These are phyloP conservation scores for Nicotiana undulata DNA, from an alignment of 257 asterid species.

Conservation along the genomic window DNA sequence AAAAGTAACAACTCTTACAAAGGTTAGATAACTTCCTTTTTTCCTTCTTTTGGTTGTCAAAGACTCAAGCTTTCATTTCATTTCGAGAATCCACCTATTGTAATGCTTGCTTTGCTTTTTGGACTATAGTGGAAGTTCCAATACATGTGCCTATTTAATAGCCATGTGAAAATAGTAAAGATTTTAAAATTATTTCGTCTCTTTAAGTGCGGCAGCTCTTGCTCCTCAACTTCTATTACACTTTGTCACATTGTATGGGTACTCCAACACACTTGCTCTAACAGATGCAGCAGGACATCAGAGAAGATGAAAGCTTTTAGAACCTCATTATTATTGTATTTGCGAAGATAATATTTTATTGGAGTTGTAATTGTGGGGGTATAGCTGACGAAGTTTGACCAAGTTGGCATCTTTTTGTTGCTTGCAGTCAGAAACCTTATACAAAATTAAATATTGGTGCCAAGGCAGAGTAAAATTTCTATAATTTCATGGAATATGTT, in stretches of 20 bases:
- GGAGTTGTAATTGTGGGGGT: not conserved
- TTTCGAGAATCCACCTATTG: not conserved
- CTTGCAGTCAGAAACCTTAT: not conserved
- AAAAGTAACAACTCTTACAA: slow-evolving; percentile 85
- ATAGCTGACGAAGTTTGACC: not conserved
- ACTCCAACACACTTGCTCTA: not conserved
- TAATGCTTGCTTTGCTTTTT: not conserved
- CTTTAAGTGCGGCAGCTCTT: not conserved
- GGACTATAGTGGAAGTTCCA: not conserved
- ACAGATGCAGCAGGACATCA: not conserved
- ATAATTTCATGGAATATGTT: no score
- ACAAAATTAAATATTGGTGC: no score
- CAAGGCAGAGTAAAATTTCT: no score
- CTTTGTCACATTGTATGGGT: not conserved
- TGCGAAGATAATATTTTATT: not conserved
- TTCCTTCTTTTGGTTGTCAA: not conserved
- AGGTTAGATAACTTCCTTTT: slow-evolving; percentile 39
- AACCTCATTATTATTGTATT: not conserved
- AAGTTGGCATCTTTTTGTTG: not conserved
- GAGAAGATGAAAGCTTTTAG: not conserved
- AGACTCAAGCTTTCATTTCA: not conserved
- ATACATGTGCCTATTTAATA: not conserved
- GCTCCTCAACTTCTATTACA: not conserved
- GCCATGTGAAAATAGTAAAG: not conserved
- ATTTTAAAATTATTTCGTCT: not conserved